phyloP scores from a whole-genome alignment of 192 early-diverging fungal genomes.

The Linderina pennispora region DNA sequence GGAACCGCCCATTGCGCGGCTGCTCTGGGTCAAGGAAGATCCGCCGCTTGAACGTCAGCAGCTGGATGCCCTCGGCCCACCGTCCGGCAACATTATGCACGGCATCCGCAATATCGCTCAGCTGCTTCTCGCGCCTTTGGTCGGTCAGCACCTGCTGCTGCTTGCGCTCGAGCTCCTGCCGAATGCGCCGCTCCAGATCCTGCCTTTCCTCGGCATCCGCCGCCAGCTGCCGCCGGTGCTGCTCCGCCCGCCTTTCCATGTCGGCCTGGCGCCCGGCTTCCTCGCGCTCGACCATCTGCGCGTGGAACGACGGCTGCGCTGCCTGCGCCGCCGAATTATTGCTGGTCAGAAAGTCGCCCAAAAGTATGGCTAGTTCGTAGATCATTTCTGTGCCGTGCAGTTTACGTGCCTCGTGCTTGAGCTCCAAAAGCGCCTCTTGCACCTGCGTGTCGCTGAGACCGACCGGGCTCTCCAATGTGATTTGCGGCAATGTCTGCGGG shows the following conservation, averaged over 20 bases:
- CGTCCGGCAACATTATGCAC: constrained; percentile 33
- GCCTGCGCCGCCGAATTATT: constrained; percentile 53
- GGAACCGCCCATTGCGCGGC: constrained; percentile 16
- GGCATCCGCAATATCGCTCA: constrained; percentile 28
- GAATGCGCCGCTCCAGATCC: constrained; percentile 32
- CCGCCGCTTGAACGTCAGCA: constrained; percentile 20
- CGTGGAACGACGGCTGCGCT: constrained; percentile 33
- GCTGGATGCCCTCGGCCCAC: constrained; percentile 38
- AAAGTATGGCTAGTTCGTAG: constrained; percentile 52
- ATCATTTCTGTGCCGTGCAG: constrained; percentile 61
- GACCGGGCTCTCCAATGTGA: constrained; percentile 45
- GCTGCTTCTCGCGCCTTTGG: constrained; percentile 15
- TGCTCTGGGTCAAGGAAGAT: constrained; percentile 14
- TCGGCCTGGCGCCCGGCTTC: constrained; percentile 13
- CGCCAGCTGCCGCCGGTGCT: constrained; percentile 4
- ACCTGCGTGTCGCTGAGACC: constrained; percentile 51
- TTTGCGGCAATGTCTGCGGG: constrained; percentile 55
- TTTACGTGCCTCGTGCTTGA: constrained; percentile 29
- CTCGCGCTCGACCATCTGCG: constrained; percentile 43
- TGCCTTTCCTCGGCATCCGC: constrained; percentile 20
- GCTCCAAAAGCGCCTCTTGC: constrained; percentile 32
- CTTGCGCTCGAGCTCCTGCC: constrained; percentile 37
- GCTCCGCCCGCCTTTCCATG: constrained; percentile 19
- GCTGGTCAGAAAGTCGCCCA: constrained; percentile 55
- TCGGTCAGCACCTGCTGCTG: constrained; percentile 31